Conservation (phyloP, 2,329 filamentous ascomycete genomes). For the Penicillium concentricum region DNA sequence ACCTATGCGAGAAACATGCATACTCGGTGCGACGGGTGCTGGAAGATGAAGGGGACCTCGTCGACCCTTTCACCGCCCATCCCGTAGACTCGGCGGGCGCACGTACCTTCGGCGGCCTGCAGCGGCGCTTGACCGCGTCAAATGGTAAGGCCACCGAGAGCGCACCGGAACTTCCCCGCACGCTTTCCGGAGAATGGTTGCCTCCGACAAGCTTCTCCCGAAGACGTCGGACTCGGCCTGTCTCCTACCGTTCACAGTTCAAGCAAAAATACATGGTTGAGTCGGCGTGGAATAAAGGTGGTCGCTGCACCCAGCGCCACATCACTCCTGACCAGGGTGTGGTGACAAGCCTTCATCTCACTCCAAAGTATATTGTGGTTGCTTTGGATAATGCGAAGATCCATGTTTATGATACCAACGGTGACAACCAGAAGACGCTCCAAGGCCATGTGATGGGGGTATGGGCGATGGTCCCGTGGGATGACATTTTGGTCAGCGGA, state of each 20-base stretch:
- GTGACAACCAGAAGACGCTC: constrained; percentile 81
- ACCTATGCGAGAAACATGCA: constrained; percentile 92
- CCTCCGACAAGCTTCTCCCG: constrained; percentile 32
- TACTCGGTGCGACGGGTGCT: constrained; percentile 74
- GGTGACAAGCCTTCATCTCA: constrained; percentile 91
- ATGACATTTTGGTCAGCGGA: constrained; percentile 89
- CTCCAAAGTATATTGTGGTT: constrained; percentile 94
- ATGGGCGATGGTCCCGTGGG: constrained; percentile 99
- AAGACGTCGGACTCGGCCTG: constrained; percentile 61
- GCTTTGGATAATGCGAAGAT: constrained; percentile 98
- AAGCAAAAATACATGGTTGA: constrained; percentile 97
- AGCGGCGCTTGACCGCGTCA: constrained; percentile 27
- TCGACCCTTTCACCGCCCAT: constrained; percentile 36
- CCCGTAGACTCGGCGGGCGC: constrained; percentile 22
- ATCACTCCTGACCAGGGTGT: constrained; percentile 97
- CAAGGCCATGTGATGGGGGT: constrained; percentile 98
- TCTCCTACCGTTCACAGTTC: constrained; percentile 93
- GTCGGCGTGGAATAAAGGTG: constrained; percentile 91
- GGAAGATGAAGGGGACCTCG: constrained; percentile 42
- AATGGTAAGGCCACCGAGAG: constrained; percentile 46
- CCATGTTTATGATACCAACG: constrained; percentile 92
- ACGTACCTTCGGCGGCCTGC: constrained; percentile 21
- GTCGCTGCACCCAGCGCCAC: constrained; percentile 76
- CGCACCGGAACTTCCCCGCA: constrained; percentile 47
- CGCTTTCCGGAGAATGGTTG: constrained; percentile 34